A percentile compares a stretch with the other conserved stretches of the same genome.
Conservation (phyloP, 2,329 filamentous ascomycete species). For the Paecilomyces niveus region DNA sequence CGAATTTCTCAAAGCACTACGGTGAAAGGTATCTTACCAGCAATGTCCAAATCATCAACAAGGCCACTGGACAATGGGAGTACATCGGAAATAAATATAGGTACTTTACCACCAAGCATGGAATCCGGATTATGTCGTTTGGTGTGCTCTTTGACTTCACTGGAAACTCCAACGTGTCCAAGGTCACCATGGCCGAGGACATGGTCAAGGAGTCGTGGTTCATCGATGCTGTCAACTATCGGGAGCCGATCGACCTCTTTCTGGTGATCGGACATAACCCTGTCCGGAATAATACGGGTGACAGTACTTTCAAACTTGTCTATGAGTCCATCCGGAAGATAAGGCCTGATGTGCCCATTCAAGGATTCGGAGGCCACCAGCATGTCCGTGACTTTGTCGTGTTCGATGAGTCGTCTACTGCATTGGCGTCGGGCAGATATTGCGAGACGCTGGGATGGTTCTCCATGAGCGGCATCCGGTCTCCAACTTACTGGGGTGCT, state of each 20-base stretch:
- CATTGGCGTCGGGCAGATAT: slow-evolving; percentile 57
- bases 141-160: slow-evolving; percentile 44
- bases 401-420: slow-evolving; percentile 56
- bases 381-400: slow-evolving; percentile 60
- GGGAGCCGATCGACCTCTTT: slow-evolving; percentile 56
- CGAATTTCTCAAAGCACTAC: slow-evolving; percentile 53
- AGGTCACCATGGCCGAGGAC: slow-evolving; percentile 49
- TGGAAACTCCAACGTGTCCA: slow-evolving; percentile 56
- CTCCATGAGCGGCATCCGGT: slow-evolving; percentile 54
- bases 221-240: slow-evolving; percentile 46
- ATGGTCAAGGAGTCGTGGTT: slow-evolving; percentile 55
- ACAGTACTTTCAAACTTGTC: slow-evolving; percentile 40
- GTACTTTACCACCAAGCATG: slow-evolving; percentile 45
- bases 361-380: slow-evolving; percentile 59
- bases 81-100: slow-evolving; percentile 42
- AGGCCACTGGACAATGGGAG: slow-evolving; percentile 35
- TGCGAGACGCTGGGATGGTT: slow-evolving; percentile 64
- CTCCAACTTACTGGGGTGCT: slow-evolving; percentile 39
- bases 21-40: slow-evolving; percentile 47
- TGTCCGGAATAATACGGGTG: slow-evolving; percentile 38
- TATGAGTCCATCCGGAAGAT: slow-evolving; percentile 52
- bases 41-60: slow-evolving; percentile 46
- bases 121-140: slow-evolving; percentile 47
- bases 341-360: slow-evolving; percentile 53
- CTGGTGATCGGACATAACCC: slow-evolving; percentile 60